Base-by-base conservation (phyloP, 2,329 filamentous ascomycete species). In the Berkeleyomyces rouxiae region DNA sequence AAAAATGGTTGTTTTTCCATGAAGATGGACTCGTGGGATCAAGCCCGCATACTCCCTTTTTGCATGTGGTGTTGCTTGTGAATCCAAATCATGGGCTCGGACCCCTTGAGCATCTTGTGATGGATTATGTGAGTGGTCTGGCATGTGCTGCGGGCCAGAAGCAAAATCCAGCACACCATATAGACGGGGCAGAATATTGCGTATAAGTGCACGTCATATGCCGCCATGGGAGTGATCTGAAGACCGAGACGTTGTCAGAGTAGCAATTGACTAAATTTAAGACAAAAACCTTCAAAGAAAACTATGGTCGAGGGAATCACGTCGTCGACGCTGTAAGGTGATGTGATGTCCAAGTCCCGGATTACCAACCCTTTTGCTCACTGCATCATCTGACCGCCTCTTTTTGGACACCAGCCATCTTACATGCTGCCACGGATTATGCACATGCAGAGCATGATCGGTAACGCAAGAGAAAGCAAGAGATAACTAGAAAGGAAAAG, bases 361-460 rank as follows among this genome's bases (percentile, higher is more conserved):
- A 7, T 9, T 55, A 36, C 51, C 51, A 55, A 55, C 5, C 39
- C 33, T 39, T 13, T 7, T 31, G 51, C 51, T 39, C 33, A 16
- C 51, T 6, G 9, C n/a, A 13, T 55, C 13, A 55, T 39, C 51
- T 55, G 51, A 55, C 51, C 51, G 51, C 51, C 36, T 55, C 33
- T 39, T 39, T 39, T 9, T 55, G 33, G 31, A 39, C 39, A 55
- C 51, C 51, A 55, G 51, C 51, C 51, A 55, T 55, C 33, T 13
- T 11, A 53, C 10, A 55, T 55, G 51, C 51, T 13, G 39, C 46
- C 46, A 49, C 33, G 33, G 39, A n/a, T 39, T 11, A 55, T 55
- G 51, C 51, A 55, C 51, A 55, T 55, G 51, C 51, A 55, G 51
- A 55, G 51, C 36, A 37, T 55, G 51, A n/a, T 37, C 51, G 33